These are phyloP conservation scores for Fraxinus xanthoxyloides DNA, from an alignment of 305 asterid genomes.

Conservation along the genomic window DNA sequence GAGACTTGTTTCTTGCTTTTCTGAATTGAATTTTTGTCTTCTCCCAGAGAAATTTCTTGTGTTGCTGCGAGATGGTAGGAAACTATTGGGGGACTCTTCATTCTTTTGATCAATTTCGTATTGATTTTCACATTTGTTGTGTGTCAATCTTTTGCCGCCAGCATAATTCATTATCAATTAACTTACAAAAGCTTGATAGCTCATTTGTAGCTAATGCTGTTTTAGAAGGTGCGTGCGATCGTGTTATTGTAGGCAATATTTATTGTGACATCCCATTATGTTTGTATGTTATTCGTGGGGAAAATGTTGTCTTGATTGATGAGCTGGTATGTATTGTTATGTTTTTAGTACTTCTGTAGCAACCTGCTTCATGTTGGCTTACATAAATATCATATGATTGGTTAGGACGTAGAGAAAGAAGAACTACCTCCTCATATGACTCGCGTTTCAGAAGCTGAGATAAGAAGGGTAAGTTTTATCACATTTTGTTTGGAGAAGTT, in stretches of 20 bases:
- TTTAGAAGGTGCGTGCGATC: no score
- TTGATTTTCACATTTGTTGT: slow-evolving; percentile 1
- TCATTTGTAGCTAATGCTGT: no score
- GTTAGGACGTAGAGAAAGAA: slow-evolving; percentile 67
- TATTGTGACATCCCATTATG: no score
- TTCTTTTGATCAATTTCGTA: slow-evolving; percentile 96
- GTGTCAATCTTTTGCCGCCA: not conserved
- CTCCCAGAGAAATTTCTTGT: slow-evolving; percentile 82
- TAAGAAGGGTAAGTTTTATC: slow-evolving; percentile 51
- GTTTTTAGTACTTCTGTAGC: slow-evolving; percentile 34
- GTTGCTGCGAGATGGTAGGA: slow-evolving; percentile 85
- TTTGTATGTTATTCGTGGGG: no score
- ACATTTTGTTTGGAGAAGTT: no score
- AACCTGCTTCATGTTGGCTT: slow-evolving; percentile 19
- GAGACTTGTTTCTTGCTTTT: slow-evolving; percentile 14
- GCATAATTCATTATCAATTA: not conserved
- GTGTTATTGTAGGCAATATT: no score
- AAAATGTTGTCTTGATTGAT: no score
- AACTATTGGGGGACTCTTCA: slow-evolving; percentile 86
- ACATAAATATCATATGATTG: slow-evolving; percentile 16
- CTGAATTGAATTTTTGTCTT: slow-evolving; percentile 11
- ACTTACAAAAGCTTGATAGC: slow-evolving; percentile 15
- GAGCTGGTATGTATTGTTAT: no score
- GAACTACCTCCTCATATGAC: slow-evolving; percentile 88
- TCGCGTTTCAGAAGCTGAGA: slow-evolving; percentile 70